Base-by-base conservation (phyloP, 345 rosid species). In the Erodium maritimum region DNA sequence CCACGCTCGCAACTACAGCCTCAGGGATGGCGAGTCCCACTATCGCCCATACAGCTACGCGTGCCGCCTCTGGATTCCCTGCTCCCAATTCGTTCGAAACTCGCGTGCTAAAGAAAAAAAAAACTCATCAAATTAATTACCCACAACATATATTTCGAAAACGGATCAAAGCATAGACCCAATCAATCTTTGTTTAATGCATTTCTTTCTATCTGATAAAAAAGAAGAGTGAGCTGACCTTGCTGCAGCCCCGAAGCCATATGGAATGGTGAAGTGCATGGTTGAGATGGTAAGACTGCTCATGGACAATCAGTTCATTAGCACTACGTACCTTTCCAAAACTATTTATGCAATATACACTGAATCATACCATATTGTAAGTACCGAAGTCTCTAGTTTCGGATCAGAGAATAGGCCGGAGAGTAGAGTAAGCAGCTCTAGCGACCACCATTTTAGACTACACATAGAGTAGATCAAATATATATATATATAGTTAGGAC, bases 381-480 rank as follows among this genome's bases (percentile, higher is more conserved):
- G 87, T 50, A 83, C 79, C 16, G 89, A 86, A 51, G 89, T 83
- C 67, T 83, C 80, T 50, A 81, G 75, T 19, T 79, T 65, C 23
- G 85, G 84, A 54, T 86, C 82, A 13, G 85, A 76, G 48, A 79
- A 65, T 14, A 85, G 65, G 29, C 87, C 88, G 2, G 82, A 82
- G 14, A 75, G 71, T 66, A 85, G 57, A 22, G 55, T 23, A 42
- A 82, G 70, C 50, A 85, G 54, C 76, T 85, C 89, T 61, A 76
- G 69, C 5, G 84, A 72, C 78, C 88, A 85, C 93, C 93, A 82
- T 65, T 82, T 82, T 7, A 82, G 74, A 74, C 88, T 85, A 71
- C 45, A 54, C 46, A 5, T 5, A 52, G 13, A 59, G 22, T 55
- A 53, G 0, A 23, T 21, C n/a, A 2, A 13, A 45, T 19, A 16